These are phyloP conservation scores for Leccinum arenicola DNA, from an alignment of 768 basidiomycete genomes.

Conservation along the genomic window DNA sequence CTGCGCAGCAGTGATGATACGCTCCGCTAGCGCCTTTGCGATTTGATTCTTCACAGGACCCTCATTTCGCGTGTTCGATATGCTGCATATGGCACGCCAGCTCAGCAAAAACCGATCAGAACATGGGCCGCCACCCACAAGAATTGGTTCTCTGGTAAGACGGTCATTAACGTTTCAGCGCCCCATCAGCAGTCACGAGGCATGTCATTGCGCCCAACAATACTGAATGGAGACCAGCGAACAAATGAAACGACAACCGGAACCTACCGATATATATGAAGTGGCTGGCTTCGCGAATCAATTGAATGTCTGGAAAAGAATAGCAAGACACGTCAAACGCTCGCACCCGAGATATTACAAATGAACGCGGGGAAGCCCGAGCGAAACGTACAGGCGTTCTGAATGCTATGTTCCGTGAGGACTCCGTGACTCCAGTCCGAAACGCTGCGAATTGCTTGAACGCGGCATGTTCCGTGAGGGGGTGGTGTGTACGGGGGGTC, in stretches of 20 bases:
- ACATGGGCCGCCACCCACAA: conserved; percentile 51
- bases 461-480: conserved; percentile 54
- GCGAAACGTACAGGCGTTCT: conserved; percentile 76
- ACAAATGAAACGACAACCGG: not conserved
- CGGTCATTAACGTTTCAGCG: not conserved
- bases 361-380: not conserved
- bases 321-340: not conserved
- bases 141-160: conserved; percentile 71
- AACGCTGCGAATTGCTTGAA: conserved; percentile 84
- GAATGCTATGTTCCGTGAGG: conserved; percentile 85
- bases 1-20: conserved; percentile 78
- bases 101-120: conserved; percentile 3
- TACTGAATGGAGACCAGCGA: not conserved
- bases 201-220: conserved; percentile 10
- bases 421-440: conserved; percentile 95
- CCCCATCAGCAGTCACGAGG: conserved; percentile 10
- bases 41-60: conserved; percentile 80
- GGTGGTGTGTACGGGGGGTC: conserved; percentile 38
- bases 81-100: conserved; percentile 41
- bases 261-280: conserved; percentile 87
- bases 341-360: not conserved
- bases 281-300: conserved; percentile 83
- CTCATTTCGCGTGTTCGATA: conserved; percentile 65
- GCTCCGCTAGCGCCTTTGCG: conserved; percentile 75
- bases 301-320: conserved; percentile 52